Conservation (phyloP, 176 grass and related monocot species). For the Saccharum officinarum region DNA sequence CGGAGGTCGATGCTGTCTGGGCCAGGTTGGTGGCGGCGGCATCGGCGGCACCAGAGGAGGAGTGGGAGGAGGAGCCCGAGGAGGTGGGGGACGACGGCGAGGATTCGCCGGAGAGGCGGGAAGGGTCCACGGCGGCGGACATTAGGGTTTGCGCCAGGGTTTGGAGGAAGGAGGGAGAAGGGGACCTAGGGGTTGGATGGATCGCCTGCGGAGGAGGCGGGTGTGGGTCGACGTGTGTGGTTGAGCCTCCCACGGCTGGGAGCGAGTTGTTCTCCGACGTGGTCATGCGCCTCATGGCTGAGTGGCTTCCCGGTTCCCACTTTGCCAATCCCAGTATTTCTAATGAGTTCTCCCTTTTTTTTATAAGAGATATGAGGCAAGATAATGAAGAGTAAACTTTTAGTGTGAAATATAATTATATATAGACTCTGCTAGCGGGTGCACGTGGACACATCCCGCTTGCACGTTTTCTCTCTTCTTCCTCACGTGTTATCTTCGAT, state of each 20-base stretch:
- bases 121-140: slow-evolving; percentile 46
- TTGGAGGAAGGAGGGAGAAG: slow-evolving; percentile 42
- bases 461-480: too few species aligned
- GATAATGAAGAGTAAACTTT: too few species aligned
- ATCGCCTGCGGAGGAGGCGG: slow-evolving; percentile 42
- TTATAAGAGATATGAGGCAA: too few species aligned
- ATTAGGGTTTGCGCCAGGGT: slow-evolving; percentile 57
- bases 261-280: background rate
- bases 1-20: slow-evolving; percentile 28
- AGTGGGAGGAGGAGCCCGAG: slow-evolving; percentile 15
- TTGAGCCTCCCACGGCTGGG: background rate
- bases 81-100: slow-evolving; percentile 40
- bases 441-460: too few species aligned
- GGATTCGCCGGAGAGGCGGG: slow-evolving; percentile 38
- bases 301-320: background rate
- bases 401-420: too few species aligned
- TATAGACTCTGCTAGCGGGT: too few species aligned
- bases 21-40: slow-evolving; percentile 22
- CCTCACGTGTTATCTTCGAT: too few species aligned
- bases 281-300: background rate
- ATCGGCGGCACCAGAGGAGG: background rate
- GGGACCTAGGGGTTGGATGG: slow-evolving; percentile 25
- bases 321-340: background rate
- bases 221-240: slow-evolving; percentile 39
- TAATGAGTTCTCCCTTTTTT: background rate